Evolutionary conservation across 129 eudicot species (phyloP).

Genomic region (Heracleum sosnowskyi): DNA sequence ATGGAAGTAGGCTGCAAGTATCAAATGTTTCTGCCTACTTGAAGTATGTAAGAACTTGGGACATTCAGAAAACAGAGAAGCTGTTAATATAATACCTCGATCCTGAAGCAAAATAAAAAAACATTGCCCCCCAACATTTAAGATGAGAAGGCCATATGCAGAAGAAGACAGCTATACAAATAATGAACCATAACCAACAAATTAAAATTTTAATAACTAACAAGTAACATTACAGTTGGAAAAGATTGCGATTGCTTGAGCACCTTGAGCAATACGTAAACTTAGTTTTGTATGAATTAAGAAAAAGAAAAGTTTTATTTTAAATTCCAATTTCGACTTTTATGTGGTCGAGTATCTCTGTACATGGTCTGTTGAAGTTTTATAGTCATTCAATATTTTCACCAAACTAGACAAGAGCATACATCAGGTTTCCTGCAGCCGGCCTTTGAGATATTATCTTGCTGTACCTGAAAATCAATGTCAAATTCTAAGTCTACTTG

Average conservation of each 20-base stretch:
- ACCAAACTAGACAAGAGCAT: not conserved
- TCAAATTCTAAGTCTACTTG: not conserved
- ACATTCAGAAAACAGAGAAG: not conserved
- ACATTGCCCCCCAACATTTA: not conserved
- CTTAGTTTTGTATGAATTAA: not conserved
- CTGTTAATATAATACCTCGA: not conserved
- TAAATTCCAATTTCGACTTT: not conserved
- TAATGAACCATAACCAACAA: conserved; percentile 7
- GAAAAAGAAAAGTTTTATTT: not conserved
- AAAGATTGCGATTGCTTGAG: not conserved
- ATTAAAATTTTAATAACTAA: not conserved
- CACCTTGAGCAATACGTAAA: not conserved
- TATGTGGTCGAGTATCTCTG: not conserved
- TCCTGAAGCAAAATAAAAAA: not conserved
- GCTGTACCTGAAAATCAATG: not conserved
- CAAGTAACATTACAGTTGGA: not conserved
- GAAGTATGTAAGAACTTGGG: not conserved
- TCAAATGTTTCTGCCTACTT: not conserved
- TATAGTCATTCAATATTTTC: not conserved
- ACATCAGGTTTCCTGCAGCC: not conserved
- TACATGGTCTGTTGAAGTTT: not conserved
- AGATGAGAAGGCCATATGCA: not conserved
- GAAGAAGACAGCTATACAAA: conserved; percentile 1
- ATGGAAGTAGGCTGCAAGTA: not conserved
- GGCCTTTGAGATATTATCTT: not conserved